Conservation (phyloP, 2,329 filamentous ascomycete species). For the Aureobasidium sp. region DNA sequence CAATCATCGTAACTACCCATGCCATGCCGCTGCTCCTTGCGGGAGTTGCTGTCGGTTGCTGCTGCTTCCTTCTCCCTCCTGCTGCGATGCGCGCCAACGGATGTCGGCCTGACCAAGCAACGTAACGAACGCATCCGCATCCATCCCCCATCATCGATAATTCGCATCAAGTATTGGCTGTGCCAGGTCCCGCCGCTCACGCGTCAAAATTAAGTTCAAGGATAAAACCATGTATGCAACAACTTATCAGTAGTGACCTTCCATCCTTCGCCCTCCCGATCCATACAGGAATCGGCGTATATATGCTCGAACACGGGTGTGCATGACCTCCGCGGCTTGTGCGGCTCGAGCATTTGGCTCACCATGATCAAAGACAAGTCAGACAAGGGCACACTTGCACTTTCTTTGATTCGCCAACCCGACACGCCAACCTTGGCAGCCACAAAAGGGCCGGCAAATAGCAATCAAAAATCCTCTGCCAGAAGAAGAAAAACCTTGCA, state of each 20-base stretch:
- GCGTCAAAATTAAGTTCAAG: slow-evolving; percentile 11
- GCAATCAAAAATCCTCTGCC: slow-evolving; percentile 6
- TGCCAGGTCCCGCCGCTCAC: slow-evolving; percentile 8
- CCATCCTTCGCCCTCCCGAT: slow-evolving; percentile 4
- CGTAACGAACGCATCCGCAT: neutral
- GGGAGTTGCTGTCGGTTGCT: neutral
- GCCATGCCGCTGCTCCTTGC: slow-evolving; percentile 3
- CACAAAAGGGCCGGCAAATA: slow-evolving; percentile 13
- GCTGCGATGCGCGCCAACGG: slow-evolving; percentile 5
- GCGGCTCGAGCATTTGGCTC: slow-evolving; percentile 5
- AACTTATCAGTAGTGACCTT: slow-evolving; percentile 10
- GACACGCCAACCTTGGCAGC: slow-evolving; percentile 10
- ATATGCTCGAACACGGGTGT: slow-evolving; percentile 11
- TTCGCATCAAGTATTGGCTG: slow-evolving; percentile 5
- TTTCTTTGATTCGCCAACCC: slow-evolving; percentile 6
- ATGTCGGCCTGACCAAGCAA: neutral
- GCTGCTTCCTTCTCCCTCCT: neutral
- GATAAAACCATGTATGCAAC: slow-evolving; percentile 13
- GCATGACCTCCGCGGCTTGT: slow-evolving; percentile 13
- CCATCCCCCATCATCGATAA: slow-evolving; percentile 3
- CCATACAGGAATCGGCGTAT: slow-evolving; percentile 1
- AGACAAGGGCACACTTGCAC: slow-evolving; percentile 7
- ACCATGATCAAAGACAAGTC: slow-evolving; percentile 11
- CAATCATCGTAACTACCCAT: neutral
- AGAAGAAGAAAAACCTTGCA: slow-evolving; percentile 11